phyloP scores from a whole-genome alignment of 257 asterid genomes.

The Nicotiana noctiflora region DNA sequence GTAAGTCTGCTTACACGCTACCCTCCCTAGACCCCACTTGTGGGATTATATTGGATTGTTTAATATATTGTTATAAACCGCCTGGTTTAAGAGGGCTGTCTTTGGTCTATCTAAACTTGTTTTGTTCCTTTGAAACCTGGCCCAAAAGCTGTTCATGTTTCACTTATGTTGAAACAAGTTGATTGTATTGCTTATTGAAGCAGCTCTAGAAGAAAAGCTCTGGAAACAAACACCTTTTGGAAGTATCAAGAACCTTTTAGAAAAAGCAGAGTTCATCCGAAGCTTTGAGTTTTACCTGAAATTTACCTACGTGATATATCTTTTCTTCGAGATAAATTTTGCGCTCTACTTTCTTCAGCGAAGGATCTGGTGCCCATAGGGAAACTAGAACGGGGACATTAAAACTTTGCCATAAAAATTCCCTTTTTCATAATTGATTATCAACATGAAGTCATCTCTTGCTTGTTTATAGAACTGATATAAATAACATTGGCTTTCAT shows the following conservation, averaged over 20 bases:
- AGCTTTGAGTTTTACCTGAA: neutral
- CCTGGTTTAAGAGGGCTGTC: neutral
- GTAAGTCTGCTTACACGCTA: too few species aligned
- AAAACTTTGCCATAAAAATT: neutral
- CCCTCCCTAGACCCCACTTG: too few species aligned
- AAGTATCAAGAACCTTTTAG: neutral
- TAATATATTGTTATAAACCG: neutral
- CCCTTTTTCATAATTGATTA: neutral
- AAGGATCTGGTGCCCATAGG: neutral
- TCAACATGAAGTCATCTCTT: neutral
- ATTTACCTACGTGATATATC: neutral
- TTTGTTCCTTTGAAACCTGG: neutral
- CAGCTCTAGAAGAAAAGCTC: neutral
- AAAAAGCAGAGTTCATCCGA: neutral
- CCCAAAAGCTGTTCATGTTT: conserved; percentile 1
- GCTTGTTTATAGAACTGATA: neutral
- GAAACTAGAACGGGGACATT: neutral
- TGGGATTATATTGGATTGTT: too few species aligned
- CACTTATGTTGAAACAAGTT: neutral
- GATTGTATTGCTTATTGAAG: neutral
- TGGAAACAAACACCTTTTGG: neutral
- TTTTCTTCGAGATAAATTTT: neutral
- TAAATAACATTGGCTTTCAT: neutral
- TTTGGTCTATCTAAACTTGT: neutral
- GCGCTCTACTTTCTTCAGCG: neutral